Conservation (phyloP, 140 eudicot species). For the Flaveria floridana region DNA sequence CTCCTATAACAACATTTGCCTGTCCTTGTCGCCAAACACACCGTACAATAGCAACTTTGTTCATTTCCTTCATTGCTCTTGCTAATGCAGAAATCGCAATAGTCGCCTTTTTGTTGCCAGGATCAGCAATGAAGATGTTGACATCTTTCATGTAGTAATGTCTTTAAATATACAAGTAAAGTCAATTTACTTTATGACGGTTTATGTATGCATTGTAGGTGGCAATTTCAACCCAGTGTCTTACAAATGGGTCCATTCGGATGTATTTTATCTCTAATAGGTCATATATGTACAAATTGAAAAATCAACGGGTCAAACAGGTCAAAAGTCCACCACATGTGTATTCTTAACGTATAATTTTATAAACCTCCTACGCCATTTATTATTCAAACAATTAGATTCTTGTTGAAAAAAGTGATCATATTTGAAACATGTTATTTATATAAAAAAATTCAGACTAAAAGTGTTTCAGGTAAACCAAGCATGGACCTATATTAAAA, state of each 20-base stretch:
- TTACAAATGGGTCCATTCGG: slow-evolving; percentile 11
- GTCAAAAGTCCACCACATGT: background rate
- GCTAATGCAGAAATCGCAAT: slow-evolving; percentile 86
- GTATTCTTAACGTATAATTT: background rate
- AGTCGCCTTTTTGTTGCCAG: slow-evolving; percentile 73
- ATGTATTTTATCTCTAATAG: background rate
- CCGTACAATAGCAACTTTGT: slow-evolving; percentile 84
- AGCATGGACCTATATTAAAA: background rate
- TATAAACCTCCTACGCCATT: slow-evolving; percentile 6
- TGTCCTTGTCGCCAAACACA: slow-evolving; percentile 99
- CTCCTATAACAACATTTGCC: slow-evolving; percentile 75
- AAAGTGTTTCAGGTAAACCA: slow-evolving; percentile 5
- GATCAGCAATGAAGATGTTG: slow-evolving; percentile 81
- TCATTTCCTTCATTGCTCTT: slow-evolving; percentile 93
- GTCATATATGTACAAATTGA: background rate
- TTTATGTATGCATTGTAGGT: background rate
- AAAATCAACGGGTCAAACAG: background rate
- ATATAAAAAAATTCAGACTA: background rate
- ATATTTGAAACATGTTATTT: background rate
- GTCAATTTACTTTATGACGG: background rate
- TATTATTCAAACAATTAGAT: background rate
- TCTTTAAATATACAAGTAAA: slow-evolving; percentile 34
- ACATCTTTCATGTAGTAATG: slow-evolving; percentile 96
- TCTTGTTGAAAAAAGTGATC: background rate
- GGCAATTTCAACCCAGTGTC: slow-evolving; percentile 2